phyloP scores from a whole-genome alignment of 2,329 filamentous ascomycete species.

The Lasiodiplodia citricola region DNA sequence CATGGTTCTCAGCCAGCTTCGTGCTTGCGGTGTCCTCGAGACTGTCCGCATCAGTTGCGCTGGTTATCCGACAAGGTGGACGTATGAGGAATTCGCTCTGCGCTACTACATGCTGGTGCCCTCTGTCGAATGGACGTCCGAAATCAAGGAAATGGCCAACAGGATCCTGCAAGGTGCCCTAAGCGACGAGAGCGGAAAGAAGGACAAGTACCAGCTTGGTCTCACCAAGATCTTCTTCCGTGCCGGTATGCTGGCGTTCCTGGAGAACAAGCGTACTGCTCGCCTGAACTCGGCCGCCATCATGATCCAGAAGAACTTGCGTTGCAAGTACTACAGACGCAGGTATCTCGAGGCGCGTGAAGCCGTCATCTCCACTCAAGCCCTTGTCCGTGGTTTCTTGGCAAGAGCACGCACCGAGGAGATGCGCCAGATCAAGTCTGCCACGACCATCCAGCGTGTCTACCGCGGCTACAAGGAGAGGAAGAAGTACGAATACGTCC shows the following conservation, averaged over 20 bases:
- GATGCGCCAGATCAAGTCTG: conserved; percentile 80
- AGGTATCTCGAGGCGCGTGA: conserved; percentile 87
- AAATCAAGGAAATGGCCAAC: conserved; percentile 93
- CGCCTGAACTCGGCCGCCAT: conserved; percentile 92
- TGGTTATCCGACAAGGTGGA: conserved; percentile 97
- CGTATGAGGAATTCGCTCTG: conserved; percentile 96
- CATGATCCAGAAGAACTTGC: conserved; percentile 98
- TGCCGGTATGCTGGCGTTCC: conserved; percentile 96
- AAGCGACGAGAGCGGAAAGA: conserved; percentile 55
- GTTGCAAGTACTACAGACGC: conserved; percentile 91
- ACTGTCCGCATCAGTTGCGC: conserved; percentile 97
- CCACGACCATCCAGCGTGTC: conserved; percentile 91
- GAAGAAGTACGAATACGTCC: conserved; percentile 77
- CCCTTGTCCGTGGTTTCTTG: conserved; percentile 75
- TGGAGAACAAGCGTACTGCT: conserved; percentile 90
- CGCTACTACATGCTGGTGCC: conserved; percentile 98
- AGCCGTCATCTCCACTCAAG: conserved; percentile 80
- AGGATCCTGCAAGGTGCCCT: conserved; percentile 88
- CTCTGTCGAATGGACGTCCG: conserved; percentile 87
- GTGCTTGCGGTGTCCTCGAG: conserved; percentile 98
- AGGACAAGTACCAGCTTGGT: conserved; percentile 95
- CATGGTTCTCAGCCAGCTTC: conserved; percentile 96
- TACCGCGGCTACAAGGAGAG: conserved; percentile 94
- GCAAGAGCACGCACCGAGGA: conserved; percentile 80
- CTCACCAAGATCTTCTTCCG: conserved; percentile 99